These are phyloP conservation scores for Fusarium anguioides DNA, from an alignment of 2,329 filamentous ascomycete species.

Conservation along the genomic window DNA sequence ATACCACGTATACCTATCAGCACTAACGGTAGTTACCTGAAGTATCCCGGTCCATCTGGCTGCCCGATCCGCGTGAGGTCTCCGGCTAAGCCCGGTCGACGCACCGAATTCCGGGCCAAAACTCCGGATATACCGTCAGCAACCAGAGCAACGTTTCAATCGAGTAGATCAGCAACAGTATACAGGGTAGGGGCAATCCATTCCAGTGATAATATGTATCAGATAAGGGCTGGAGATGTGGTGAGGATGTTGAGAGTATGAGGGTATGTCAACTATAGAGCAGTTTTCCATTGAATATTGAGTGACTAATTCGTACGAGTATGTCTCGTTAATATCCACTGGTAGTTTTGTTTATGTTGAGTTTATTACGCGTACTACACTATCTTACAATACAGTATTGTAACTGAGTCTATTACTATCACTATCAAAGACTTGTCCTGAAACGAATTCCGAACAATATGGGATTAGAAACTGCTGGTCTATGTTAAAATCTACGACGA, in stretches of 20 bases:
- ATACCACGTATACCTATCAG: too few relatives aligned
- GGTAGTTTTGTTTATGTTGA: neutral
- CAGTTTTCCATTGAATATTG: neutral
- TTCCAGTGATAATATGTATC: constrained; percentile 4
- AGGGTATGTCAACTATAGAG: neutral
- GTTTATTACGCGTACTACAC: neutral
- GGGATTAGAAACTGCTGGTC: constrained; percentile 32
- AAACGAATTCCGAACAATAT: constrained; percentile 40
- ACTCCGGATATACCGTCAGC: neutral
- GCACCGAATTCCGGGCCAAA: neutral
- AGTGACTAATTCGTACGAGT: neutral
- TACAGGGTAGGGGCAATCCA: neutral
- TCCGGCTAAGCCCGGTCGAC: constrained; percentile 15
- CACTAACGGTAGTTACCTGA: neutral
- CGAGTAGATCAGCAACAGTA: neutral
- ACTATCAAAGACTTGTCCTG: neutral
- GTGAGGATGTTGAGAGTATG: neutral
- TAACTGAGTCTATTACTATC: constrained; percentile 13
- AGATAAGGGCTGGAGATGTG: neutral
- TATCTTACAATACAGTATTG: neutral
- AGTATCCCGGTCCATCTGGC: neutral
- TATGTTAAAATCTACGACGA: constrained; percentile 53
- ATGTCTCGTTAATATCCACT: neutral
- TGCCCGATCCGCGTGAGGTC: neutral
- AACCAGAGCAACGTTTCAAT: neutral